These are phyloP conservation scores for Tricholoma hemisulphureum DNA, from an alignment of 768 basidiomycete genomes.

Conservation along the genomic window DNA sequence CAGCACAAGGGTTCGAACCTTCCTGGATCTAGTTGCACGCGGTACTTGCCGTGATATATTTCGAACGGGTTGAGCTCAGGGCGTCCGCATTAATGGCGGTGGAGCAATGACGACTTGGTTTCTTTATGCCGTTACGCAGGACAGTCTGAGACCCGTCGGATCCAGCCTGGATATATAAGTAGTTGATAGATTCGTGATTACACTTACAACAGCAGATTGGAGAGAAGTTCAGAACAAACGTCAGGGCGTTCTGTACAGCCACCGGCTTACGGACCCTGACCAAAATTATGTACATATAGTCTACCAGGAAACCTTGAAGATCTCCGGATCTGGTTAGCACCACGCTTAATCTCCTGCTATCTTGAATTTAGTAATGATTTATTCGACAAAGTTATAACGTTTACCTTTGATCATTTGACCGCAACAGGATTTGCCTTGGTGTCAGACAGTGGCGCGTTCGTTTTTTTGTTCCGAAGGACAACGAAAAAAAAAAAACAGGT, in stretches of 20 bases:
- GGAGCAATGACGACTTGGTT: constrained; percentile 2
- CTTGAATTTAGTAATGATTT: background rate
- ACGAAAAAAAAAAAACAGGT: too few species aligned
- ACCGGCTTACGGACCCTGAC: constrained; percentile 10
- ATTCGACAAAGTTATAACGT: background rate
- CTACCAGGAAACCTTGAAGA: constrained; percentile 1
- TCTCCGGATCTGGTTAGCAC: constrained; percentile 7
- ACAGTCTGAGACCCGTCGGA: background rate
- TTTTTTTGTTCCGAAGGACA: too few species aligned
- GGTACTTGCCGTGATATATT: constrained; percentile 12
- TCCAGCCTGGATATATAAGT: constrained; percentile 2
- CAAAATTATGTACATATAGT: background rate
- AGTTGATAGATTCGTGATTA: background rate
- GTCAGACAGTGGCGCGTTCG: too few species aligned
- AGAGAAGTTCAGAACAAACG: background rate
- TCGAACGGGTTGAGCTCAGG: background rate
- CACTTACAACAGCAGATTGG: background rate
- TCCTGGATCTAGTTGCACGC: background rate
- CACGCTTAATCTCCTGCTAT: constrained; percentile 7
- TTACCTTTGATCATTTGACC: background rate
- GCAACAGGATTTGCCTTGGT: constrained; percentile 1
- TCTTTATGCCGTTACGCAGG: constrained; percentile 6
- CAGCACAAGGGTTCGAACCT: constrained; percentile 8
- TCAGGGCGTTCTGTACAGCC: constrained; percentile 4
- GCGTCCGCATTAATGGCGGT: background rate